Evolutionary conservation across 176 grass and related monocot species (phyloP).

Genomic region (Cenchrus americanus): DNA sequence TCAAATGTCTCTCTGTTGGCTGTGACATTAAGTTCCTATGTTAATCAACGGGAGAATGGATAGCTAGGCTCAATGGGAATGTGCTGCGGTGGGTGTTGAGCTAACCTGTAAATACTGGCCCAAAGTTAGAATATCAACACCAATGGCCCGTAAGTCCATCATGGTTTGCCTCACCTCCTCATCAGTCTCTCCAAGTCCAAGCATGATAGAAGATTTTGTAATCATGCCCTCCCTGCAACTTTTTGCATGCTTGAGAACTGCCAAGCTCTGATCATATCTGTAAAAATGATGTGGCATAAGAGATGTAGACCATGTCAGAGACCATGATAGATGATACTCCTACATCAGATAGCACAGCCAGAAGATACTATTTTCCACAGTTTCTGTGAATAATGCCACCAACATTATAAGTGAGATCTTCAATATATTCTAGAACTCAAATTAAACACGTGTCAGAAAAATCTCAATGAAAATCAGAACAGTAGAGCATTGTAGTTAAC

Average conservation of each 20-base stretch:
- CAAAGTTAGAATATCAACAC: constrained; percentile 86
- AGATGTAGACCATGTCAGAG: constrained; percentile 1
- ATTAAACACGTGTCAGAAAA: constrained; percentile 9
- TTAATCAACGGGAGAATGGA: neutral
- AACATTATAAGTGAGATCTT: neutral
- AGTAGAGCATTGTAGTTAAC: neutral
- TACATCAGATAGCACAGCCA: neutral
- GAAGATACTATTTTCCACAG: neutral
- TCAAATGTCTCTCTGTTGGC: constrained; percentile 87
- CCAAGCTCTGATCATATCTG: constrained; percentile 83
- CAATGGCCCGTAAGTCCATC: constrained; percentile 76
- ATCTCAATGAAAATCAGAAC: neutral
- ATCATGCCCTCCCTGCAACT: constrained; percentile 73
- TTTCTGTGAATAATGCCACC: neutral
- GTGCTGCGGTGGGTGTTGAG: neutral
- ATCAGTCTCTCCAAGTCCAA: constrained; percentile 85
- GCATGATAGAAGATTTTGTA: constrained; percentile 95
- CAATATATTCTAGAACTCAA: neutral
- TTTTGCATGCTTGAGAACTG: constrained; percentile 84
- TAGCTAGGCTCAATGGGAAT: neutral
- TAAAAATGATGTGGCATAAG: neutral
- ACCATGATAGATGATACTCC: neutral
- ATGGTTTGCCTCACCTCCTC: constrained; percentile 80
- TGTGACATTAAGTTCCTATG: constrained; percentile 42
- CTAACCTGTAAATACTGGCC: constrained; percentile 95